Base-by-base conservation (phyloP, 352 stramenopile genomes). In the Pythium rishiriense region DNA sequence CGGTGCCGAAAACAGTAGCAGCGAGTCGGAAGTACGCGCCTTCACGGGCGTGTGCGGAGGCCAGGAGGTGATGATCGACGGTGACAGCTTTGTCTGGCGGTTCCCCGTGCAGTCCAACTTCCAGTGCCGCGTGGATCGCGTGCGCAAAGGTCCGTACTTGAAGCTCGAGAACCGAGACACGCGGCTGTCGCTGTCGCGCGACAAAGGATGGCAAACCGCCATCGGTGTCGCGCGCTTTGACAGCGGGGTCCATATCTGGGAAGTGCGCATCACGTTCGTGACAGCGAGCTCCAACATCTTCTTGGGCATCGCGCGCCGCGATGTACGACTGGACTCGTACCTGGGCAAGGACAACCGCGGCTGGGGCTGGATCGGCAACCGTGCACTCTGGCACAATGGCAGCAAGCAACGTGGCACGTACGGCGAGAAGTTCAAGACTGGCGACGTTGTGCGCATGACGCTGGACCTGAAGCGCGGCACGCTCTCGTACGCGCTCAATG, bases 251-350 rank as follows among this genome's bases (percentile, higher is more conserved):
- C 85, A 96, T 57, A 93, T 94, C 43, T 97, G 89, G 89, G 88
- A 96, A 62, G 86, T 96, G 4, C 85, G 85, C 0, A 96, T 94
- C 47, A 76, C 80, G 35, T 94, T 94, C 33, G 82, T 94, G 33
- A 96, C 85, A 15, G 87, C 88, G n/a, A 94, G 85, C 54, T 93
- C 81, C 31, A 96, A 97, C 47, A 95, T 97, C 46, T 96, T 97
- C 58, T 67, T 97, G 21, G 89, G 88, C 9, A 88, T 96, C 42
- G 89, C 80, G 46, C 87, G 87, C 2, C 83, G 88, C 24, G 86
- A 96, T 24, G 87, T 94, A 24, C 83, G 89, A 0, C 59, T 97
- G 11, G 86, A 96, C 48, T 97, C 89, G 22, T 97, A 97, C 45
- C 64, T 97, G 26, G 89, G 89, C n/a, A 97, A 97, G 43, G 89